These are phyloP conservation scores for Microcyclospora tardicrescens DNA, from an alignment of 2,329 filamentous ascomycete species.

Conservation along the genomic window DNA sequence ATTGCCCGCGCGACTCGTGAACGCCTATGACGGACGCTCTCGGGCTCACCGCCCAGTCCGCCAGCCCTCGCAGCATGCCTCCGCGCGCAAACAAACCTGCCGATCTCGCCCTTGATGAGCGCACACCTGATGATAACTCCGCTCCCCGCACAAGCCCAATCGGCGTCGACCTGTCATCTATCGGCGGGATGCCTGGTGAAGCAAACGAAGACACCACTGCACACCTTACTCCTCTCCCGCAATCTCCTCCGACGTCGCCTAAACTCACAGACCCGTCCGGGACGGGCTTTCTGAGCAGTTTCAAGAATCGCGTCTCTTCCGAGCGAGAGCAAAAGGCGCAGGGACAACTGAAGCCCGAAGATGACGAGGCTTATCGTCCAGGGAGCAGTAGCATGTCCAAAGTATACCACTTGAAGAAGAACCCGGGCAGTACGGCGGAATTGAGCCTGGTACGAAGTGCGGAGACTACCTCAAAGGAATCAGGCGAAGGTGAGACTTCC, in stretches of 20 bases:
- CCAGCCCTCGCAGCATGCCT: constrained; percentile 12
- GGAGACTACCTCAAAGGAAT: constrained; percentile 14
- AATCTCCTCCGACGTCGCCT: constrained; percentile 19
- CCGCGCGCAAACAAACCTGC: constrained; percentile 16
- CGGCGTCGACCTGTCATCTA: constrained; percentile 24
- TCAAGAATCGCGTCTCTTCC: constrained; percentile 13
- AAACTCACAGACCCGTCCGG: constrained; percentile 12
- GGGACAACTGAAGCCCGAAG: constrained; percentile 10
- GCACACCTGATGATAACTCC: constrained; percentile 6
- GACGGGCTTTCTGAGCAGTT: constrained; percentile 16
- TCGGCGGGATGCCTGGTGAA: constrained; percentile 14
- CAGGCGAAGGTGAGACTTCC: constrained; percentile 6
- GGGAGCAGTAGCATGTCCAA: constrained; percentile 20
- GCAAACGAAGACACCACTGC: constrained; percentile 12
- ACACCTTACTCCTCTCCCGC: constrained; percentile 15
- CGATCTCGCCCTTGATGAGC: constrained; percentile 18
- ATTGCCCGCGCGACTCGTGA: no score
- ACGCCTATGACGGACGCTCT: no score
- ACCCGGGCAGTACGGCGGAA: constrained; percentile 36
- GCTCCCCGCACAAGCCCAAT: constrained; percentile 19
- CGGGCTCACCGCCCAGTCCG: no score
- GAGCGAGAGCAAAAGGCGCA: constrained; percentile 6
- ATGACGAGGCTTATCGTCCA: constrained; percentile 19
- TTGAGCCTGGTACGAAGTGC: constrained; percentile 25
- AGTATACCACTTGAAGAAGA: constrained; percentile 29